phyloP scores from a whole-genome alignment of 768 basidiomycete genomes.

The Suillus plorans region DNA sequence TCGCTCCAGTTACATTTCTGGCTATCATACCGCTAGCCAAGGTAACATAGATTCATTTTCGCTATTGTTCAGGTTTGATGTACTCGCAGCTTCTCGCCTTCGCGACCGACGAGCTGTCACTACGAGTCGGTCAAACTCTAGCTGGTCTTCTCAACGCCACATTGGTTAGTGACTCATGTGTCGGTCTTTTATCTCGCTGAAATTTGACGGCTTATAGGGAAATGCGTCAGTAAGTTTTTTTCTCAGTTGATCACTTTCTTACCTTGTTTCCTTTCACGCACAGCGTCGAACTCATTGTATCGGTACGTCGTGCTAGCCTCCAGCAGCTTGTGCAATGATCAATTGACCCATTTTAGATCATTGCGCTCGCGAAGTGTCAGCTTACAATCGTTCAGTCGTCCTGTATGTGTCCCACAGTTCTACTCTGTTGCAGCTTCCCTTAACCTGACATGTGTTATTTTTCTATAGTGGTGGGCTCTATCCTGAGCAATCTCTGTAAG shows the following conservation, averaged over 20 bases:
- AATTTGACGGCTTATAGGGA: constrained; percentile 18
- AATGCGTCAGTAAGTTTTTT: constrained; percentile 25
- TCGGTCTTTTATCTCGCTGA: neutral
- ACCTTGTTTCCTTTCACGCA: neutral
- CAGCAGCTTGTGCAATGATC: neutral
- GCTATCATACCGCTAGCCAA: constrained; percentile 89
- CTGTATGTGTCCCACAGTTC: constrained; percentile 35
- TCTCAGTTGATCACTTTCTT: neutral
- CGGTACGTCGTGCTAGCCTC: constrained; percentile 44
- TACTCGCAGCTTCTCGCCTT: constrained; percentile 66
- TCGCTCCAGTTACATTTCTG: constrained; percentile 63
- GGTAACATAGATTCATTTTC: constrained; percentile 32
- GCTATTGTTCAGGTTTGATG: neutral
- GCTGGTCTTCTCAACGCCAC: constrained; percentile 87
- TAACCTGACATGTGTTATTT: constrained; percentile 1
- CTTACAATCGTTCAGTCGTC: constrained; percentile 79
- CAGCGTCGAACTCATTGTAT: constrained; percentile 65
- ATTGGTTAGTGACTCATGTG: constrained; percentile 45
- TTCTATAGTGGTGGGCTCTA: constrained; percentile 70
- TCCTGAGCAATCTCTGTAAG: constrained; percentile 73
- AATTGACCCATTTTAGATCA: constrained; percentile 50
- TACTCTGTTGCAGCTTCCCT: neutral
- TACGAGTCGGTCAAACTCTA: constrained; percentile 80
- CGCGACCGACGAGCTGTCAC: constrained; percentile 84
- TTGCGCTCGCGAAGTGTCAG: constrained; percentile 79